These are phyloP conservation scores for Metschnikowia sp. DNA, from an alignment of 805 yeast species.

Conservation along the genomic window DNA sequence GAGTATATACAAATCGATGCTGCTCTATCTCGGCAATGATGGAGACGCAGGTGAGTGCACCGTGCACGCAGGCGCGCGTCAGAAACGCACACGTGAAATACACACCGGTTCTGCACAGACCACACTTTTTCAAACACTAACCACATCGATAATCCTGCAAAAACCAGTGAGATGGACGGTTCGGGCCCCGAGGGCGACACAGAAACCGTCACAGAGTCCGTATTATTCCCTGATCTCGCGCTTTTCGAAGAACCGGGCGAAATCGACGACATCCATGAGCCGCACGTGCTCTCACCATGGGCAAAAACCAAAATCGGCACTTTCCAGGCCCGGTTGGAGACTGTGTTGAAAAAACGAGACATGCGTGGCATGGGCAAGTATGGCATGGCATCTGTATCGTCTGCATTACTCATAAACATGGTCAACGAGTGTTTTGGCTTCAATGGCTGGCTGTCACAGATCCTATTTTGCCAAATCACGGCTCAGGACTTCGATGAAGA, in stretches of 20 bases:
- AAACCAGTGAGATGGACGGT: no score
- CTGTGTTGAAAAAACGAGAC: slow-evolving; percentile 20
- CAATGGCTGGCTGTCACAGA: slow-evolving; percentile 54
- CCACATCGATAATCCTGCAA: no score
- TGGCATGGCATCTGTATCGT: slow-evolving; percentile 6
- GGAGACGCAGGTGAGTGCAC: no score
- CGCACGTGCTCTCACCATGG: slow-evolving; percentile 31
- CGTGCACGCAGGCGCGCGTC: no score
- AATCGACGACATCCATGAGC: neutral
- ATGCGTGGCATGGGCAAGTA: slow-evolving; percentile 5
- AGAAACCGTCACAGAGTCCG: slow-evolving; percentile 1
- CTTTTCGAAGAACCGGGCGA: slow-evolving; percentile 17
- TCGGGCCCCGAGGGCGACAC: neutral
- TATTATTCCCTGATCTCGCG: slow-evolving; percentile 24
- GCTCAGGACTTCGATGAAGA: slow-evolving; percentile 22
- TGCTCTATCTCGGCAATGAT: no score
- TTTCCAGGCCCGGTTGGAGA: slow-evolving; percentile 46
- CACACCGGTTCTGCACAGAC: no score
- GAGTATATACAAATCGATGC: no score
- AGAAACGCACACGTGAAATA: no score
- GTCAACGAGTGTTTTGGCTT: slow-evolving; percentile 55
- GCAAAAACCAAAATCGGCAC: slow-evolving; percentile 45
- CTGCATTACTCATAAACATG: slow-evolving; percentile 23
- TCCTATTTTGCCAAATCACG: slow-evolving; percentile 24
- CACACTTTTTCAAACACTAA: no score